These are phyloP conservation scores for Drosera capensis DNA, from an alignment of 148 eudicot species.

Conservation along the genomic window DNA sequence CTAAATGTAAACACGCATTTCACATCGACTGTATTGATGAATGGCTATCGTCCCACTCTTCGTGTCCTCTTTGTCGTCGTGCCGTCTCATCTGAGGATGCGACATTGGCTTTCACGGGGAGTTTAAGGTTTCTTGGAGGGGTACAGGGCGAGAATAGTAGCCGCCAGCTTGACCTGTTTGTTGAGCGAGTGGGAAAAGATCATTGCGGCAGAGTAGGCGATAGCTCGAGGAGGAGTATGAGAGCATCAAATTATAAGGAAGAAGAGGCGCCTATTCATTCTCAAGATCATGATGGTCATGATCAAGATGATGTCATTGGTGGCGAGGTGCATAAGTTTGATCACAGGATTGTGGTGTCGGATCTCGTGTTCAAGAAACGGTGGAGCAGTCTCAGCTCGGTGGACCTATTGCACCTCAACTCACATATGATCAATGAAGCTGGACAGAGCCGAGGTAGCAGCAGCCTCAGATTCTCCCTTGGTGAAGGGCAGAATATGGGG, in stretches of 20 bases:
- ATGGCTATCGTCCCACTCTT: conserved; percentile 62
- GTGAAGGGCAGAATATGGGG: not conserved
- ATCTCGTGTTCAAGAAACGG: conserved; percentile 42
- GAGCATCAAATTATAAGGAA: conserved; percentile 13
- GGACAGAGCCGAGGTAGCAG: conserved; percentile 30
- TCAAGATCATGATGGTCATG: conserved; percentile 7
- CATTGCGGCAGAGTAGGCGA: conserved; percentile 14
- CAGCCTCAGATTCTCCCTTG: conserved; percentile 25
- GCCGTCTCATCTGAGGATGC: conserved; percentile 33
- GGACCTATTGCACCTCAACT: conserved; percentile 51
- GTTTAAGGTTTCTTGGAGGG: conserved; percentile 22
- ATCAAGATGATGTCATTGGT: conserved; percentile 4
- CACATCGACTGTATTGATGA: conserved; percentile 54
- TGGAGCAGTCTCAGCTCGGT: conserved; percentile 70
- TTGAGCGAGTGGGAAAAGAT: conserved; percentile 34
- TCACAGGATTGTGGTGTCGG: conserved; percentile 51
- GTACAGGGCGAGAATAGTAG: conserved; percentile 4
- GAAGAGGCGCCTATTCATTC: conserved; percentile 26
- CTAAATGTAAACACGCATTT: conserved; percentile 74
- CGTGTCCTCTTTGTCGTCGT: conserved; percentile 66
- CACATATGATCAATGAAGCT: conserved; percentile 46
- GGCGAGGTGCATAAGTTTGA: conserved; percentile 32
- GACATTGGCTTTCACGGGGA: conserved; percentile 10
- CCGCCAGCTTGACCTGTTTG: conserved; percentile 19
- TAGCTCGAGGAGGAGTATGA: conserved; percentile 26